Base-by-base conservation (phyloP, 495 filamentous ascomycete genomes). In the Jackrogersella multiformis region DNA sequence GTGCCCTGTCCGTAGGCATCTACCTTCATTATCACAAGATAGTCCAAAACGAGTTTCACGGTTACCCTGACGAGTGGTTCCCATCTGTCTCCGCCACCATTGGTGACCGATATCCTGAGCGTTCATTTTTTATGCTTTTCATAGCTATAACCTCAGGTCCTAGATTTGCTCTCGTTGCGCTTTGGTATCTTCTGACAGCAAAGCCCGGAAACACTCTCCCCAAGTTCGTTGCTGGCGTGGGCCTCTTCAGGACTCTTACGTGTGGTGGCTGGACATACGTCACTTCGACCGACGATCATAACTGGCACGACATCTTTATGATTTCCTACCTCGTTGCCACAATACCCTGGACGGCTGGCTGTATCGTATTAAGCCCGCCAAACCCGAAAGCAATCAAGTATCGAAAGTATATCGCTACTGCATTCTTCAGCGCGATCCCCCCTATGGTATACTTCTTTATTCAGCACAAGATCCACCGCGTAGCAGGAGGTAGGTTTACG, bases 281-380 rank as follows among this genome's bases (percentile, higher is more conserved):
- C 51, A 99, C 96, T 18, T 97, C 94, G 36, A 98, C 96, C 8
- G 96, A 99, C 77, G 93, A 98, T 75, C 96, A 99, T 77, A 87
- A 94, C 76, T 97, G 93, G 93, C 96, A 99, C 74, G 96, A 99
- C 76, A 95, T 97, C 55, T 94, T 98, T 78, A 99, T 99, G 96
- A 96, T 99, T 70, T 96, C 92, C 24, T 99, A 99, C 76, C 79
- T 99, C 48, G 88, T 98, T 44, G 90, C 93, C 12, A 98, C 96
- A 0, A 81, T 99, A 57, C 96, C 96, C 4, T 99, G 96, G 96
- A 98, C 94, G 1, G 69, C 92, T 28, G 96, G 96, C 45, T 97
- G 94, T 75, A 84, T 98, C 45, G 89, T 89, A 10, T 81, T 98
- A 35, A 97, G 93, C 74, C 94, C 95, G 4, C 88, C 89, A 65